phyloP scores from a whole-genome alignment of 768 basidiomycete genomes.

The Russula sp. region DNA sequence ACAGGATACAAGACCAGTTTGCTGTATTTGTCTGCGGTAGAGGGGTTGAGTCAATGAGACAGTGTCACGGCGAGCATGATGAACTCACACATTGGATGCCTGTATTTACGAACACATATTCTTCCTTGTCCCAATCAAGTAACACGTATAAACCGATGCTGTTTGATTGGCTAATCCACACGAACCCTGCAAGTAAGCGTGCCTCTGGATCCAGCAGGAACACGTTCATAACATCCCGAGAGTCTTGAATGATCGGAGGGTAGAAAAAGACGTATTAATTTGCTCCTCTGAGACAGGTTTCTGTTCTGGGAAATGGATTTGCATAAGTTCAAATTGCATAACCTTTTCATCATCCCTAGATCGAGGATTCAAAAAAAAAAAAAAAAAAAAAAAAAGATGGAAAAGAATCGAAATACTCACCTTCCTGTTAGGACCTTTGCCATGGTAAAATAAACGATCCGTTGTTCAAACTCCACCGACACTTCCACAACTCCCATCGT shows the following conservation, averaged over 20 bases:
- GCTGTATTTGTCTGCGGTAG: slow-evolving; percentile 54
- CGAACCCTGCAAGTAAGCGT: slow-evolving; percentile 61
- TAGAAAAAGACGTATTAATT: slow-evolving; percentile 49
- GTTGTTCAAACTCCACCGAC: slow-evolving; percentile 71
- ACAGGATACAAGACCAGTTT: slow-evolving; percentile 75
- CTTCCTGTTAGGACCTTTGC: slow-evolving; percentile 37
- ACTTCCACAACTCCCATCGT: slow-evolving; percentile 75
- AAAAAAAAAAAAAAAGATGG: background rate
- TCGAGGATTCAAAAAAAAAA: background rate
- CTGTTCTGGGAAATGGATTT: slow-evolving; percentile 51
- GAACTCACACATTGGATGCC: slow-evolving; percentile 66
- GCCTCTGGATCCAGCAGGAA: slow-evolving; percentile 66
- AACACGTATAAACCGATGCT: slow-evolving; percentile 63
- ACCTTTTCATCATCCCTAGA: slow-evolving; percentile 48
- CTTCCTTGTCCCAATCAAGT: slow-evolving; percentile 60
- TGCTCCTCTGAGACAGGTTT: slow-evolving; percentile 8
- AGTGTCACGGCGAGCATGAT: slow-evolving; percentile 8
- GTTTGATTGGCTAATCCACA: slow-evolving; percentile 59
- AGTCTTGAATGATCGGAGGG: slow-evolving; percentile 63
- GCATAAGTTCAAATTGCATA: slow-evolving; percentile 73
- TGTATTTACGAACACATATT: slow-evolving; percentile 72
- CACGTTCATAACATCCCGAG: slow-evolving; percentile 74
- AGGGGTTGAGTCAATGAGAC: background rate
- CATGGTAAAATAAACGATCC: slow-evolving; percentile 74
- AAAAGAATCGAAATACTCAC: slow-evolving; percentile 13